These are phyloP conservation scores for Ploettnerulaceae sp. DNA, from an alignment of 2,329 filamentous ascomycete species.

Conservation along the genomic window DNA sequence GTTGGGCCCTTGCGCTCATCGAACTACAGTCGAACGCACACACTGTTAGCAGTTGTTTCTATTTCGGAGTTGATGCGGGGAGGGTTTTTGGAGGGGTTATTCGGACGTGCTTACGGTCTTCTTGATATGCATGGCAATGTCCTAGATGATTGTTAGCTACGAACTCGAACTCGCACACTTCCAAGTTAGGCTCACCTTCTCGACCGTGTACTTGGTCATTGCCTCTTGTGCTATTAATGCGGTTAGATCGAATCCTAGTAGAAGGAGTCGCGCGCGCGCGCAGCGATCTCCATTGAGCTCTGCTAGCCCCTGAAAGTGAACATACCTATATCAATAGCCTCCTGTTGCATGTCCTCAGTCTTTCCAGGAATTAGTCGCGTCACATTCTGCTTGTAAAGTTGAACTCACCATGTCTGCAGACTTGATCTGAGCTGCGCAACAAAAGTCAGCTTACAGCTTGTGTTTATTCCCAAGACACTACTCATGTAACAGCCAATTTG, in stretches of 20 bases:
- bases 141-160: slow-evolving; percentile 46
- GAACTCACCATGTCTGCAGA: slow-evolving; percentile 90
- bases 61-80: background rate
- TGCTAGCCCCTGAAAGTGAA: slow-evolving; percentile 21
- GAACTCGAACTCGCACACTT: background rate
- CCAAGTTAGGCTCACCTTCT: slow-evolving; percentile 50
- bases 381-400: background rate
- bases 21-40: no score
- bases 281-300: background rate
- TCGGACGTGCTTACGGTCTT: slow-evolving; percentile 58
- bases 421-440: slow-evolving; percentile 80
- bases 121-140: slow-evolving; percentile 95
- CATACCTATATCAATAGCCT: slow-evolving; percentile 93
- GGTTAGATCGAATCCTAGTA: slow-evolving; percentile 27
- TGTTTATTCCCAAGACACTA: background rate
- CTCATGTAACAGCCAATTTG: no score
- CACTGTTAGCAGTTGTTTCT: slow-evolving; percentile 11
- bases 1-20: slow-evolving; percentile 95
- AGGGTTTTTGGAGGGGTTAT: background rate
- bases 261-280: no score
- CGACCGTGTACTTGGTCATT: slow-evolving; percentile 66
- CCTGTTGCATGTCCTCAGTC: slow-evolving; percentile 96
- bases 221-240: slow-evolving; percentile 56
- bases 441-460: slow-evolving; percentile 1
- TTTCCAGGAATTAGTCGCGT: slow-evolving; percentile 39